Base-by-base conservation (phyloP, 345 rosid genomes). In the Eucalyptus cloeziana region DNA sequence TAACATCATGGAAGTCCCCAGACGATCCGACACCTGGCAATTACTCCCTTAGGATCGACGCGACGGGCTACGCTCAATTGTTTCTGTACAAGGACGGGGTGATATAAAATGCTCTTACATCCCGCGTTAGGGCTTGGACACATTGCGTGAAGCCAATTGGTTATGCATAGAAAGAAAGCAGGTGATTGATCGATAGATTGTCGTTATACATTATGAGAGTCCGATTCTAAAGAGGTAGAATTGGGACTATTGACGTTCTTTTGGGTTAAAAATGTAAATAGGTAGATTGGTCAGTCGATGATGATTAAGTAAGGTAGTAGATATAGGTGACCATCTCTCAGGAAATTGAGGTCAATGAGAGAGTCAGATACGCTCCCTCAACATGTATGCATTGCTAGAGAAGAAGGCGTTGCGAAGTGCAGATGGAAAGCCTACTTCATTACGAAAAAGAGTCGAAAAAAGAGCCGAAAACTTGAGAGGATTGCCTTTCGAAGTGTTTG, bases 1-100 rank as follows among this genome's bases (percentile, higher is more conserved):
- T 91, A 17, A 87, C 85, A 44, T 91, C 93, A 1, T 92, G 92
- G 92, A 93, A 58, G 79, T 91, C 92, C 24, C 24, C 2, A 5
- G 90, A 88, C 62, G 91, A 91, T 31, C 94, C 91, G 2, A 58
- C 49, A 21, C 79, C 51, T 0, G 92, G 94, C 3, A 47, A 90
- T 37, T 91, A 30, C 86, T 86, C 89, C 8, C 17, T 1, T 31
- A 10, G 47, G 89, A 7, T 92, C 2, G 67, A 91, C 58, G 64
- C 89, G 3, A 69, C 19, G 0, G 92, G 90, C 8, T 51, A 87
- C 3, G 49, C 91, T 4, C 86, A 83, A 49, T 83, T 83, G 7
- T 25, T 83, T 30, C 27, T 83, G 31, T 83, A 83, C 86, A 83
- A 83, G 86, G 50, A 83, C 9, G 86, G 86, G 86, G 19, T 54